Base-by-base conservation (phyloP, 73 alveolate genomes). In the Breviolum minutum region DNA sequence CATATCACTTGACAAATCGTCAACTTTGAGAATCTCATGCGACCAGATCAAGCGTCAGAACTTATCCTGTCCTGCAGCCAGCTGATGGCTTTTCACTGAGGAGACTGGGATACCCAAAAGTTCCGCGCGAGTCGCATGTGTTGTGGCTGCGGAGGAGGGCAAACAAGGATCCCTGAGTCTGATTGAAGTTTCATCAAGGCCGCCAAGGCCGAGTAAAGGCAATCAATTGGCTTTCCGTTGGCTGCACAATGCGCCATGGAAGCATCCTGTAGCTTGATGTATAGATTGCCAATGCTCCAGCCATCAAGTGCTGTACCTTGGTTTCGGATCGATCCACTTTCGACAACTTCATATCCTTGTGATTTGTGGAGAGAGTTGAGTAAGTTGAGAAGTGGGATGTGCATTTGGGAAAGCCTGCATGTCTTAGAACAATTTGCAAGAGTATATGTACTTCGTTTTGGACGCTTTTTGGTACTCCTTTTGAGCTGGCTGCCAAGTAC, bases 141-240 rank as follows among this genome's bases (percentile, higher is more conserved):
- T 61, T 92, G 98, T 14, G 98, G 82, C 68, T 92, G 98, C 19
- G 98, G 98, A 10, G 98, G 98, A 14, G 98, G 98, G 32, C 80
- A 68, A 13, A 8, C 60, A n/a, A 29, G 74, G 64, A 91, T n/a
- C 27, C 77, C 32, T 0, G 86, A 73, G 22, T 20, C 88, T 16
- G 63, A 91, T 61, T 83, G 76, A 83, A 70, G 70, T 22, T 54
- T 48, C 76, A 79, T n/a, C 87, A 13, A 29, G 87, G 64, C 87
- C 63, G 54, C 27, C 87, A 13, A 29, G 87, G 64, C 87, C 63
- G 54, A 30, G 24, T 12, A 2, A 77, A 20, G 8, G 1, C 63
- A 13, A 8, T n/a, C 0, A 6, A 22, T 29, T 7, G 82, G 14
- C 60, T 29, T 24, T 73, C 8, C 29, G 20, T 22, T 7, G 24